Conservation (phyloP, 225 moss, liverwort and hornwort species). For the Physcomitrium patens region DNA sequence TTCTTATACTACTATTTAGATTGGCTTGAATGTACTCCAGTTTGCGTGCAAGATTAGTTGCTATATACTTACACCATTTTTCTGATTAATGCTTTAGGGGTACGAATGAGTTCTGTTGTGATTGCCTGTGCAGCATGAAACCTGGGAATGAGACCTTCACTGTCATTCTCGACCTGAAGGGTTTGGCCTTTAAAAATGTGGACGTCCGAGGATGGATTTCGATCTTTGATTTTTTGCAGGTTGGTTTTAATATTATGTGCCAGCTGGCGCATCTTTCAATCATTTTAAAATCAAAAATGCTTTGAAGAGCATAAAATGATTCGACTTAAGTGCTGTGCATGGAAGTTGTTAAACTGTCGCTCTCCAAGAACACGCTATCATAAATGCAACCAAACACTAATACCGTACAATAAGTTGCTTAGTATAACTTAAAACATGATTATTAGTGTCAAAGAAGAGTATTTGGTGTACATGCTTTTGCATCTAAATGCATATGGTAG, state of each 20-base stretch:
- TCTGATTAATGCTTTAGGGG: background rate
- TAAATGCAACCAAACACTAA: too few species aligned
- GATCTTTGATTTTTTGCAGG: slow-evolving; percentile 68
- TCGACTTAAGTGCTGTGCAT: too few species aligned
- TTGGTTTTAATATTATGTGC: background rate
- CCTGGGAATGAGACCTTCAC: slow-evolving; percentile 65
- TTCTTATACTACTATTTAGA: background rate
- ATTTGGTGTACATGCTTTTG: too few species aligned
- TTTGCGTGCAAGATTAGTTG: background rate
- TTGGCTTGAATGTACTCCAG: background rate
- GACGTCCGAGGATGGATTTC: slow-evolving; percentile 67
- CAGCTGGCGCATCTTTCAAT: background rate
- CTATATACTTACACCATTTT: background rate
- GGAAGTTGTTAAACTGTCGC: too few species aligned
- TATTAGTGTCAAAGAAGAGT: too few species aligned
- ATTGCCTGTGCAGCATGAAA: slow-evolving; percentile 44
- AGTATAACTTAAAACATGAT: too few species aligned
- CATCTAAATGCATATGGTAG: too few species aligned
- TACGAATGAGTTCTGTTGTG: background rate
- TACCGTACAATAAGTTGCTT: too few species aligned
- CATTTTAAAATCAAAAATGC: too few species aligned
- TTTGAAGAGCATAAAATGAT: too few species aligned
- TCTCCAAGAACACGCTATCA: too few species aligned
- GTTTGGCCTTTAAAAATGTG: slow-evolving; percentile 56
- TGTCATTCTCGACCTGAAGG: slow-evolving; percentile 50